These are phyloP conservation scores for Bipolaris oryzae DNA, from an alignment of 2,329 filamentous ascomycete species.

Conservation along the genomic window DNA sequence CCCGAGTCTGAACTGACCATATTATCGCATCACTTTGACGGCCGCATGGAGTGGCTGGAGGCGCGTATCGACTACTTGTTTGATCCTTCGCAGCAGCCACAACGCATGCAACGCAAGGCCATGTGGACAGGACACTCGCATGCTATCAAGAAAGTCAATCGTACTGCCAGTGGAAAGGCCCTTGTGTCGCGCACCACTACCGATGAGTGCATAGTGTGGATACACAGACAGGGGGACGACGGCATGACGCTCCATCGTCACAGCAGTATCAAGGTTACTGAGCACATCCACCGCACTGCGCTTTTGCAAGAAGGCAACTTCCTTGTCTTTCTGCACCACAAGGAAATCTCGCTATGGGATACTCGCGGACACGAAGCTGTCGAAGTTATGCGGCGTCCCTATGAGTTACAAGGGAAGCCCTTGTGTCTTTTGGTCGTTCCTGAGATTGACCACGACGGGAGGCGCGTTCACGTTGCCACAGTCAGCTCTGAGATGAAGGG, in stretches of 20 bases:
- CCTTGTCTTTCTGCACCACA: constrained; percentile 77
- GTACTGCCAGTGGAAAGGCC: constrained; percentile 79
- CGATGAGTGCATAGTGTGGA: constrained; percentile 85
- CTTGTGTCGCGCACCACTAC: constrained; percentile 80
- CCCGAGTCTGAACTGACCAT: constrained; percentile 70
- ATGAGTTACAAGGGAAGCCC: constrained; percentile 70
- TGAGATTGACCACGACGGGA: constrained; percentile 61
- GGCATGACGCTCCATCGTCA: constrained; percentile 67
- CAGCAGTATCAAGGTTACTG: constrained; percentile 69
- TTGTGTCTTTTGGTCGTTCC: constrained; percentile 81
- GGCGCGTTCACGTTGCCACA: constrained; percentile 72
- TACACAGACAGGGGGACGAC: constrained; percentile 61
- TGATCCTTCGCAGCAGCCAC: constrained; percentile 66
- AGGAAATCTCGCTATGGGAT: constrained; percentile 79
- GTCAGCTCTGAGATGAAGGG: constrained; percentile 79
- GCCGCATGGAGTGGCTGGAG: constrained; percentile 80
- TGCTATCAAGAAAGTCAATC: constrained; percentile 82
- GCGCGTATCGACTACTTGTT: constrained; percentile 80
- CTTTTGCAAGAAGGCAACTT: constrained; percentile 78
- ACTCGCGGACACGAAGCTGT: constrained; percentile 65
- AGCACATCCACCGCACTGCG: constrained; percentile 80
- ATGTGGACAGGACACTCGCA: constrained; percentile 85
- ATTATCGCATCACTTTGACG: constrained; percentile 83
- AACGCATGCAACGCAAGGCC: constrained; percentile 66
- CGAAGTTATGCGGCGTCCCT: constrained; percentile 64